A percentile compares a stretch with the other conserved stretches of the same genome.
phyloP scores from a whole-genome alignment of 106 monocot species.

The Dendrobium catenatum region DNA sequence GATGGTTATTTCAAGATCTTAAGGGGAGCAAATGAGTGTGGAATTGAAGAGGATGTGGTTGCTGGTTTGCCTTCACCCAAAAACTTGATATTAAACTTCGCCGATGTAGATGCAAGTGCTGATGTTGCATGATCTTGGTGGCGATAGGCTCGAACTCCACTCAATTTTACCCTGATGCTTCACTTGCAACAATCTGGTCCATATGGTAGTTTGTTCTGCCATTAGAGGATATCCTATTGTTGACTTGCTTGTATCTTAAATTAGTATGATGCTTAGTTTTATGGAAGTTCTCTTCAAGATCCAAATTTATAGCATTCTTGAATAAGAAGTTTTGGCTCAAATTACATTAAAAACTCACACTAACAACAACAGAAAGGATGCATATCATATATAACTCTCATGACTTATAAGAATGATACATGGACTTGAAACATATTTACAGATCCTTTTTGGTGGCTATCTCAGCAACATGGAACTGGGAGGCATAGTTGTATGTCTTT shows the following conservation, averaged over 20 bases:
- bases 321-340: no score
- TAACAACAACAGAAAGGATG: no score
- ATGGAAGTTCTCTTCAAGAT: background rate
- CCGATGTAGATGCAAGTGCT: conserved; percentile 4
- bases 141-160: no score
- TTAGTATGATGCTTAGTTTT: background rate
- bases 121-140: conserved; percentile 5
- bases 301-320: no score
- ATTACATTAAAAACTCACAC: no score
- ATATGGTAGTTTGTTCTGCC: background rate
- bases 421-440: no score
- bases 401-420: no score
- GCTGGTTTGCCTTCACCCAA: conserved; percentile 80
- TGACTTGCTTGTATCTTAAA: background rate
- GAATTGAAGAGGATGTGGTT: conserved; percentile 74
- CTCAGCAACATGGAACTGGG: background rate
- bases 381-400: no score
- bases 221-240: background rate
- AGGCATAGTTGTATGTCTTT: background rate
- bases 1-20: conserved; percentile 62
- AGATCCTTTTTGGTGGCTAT: background rate
- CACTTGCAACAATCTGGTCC: background rate
- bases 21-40: conserved; percentile 81
- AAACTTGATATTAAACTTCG: conserved; percentile 44
- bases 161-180: background rate